Percentiles rank a stretch among this genome's conserved stretches.
Evolutionary conservation across 495 filamentous ascomycete species (phyloP).

Genomic region (Tetracladium marchalianum): DNA sequence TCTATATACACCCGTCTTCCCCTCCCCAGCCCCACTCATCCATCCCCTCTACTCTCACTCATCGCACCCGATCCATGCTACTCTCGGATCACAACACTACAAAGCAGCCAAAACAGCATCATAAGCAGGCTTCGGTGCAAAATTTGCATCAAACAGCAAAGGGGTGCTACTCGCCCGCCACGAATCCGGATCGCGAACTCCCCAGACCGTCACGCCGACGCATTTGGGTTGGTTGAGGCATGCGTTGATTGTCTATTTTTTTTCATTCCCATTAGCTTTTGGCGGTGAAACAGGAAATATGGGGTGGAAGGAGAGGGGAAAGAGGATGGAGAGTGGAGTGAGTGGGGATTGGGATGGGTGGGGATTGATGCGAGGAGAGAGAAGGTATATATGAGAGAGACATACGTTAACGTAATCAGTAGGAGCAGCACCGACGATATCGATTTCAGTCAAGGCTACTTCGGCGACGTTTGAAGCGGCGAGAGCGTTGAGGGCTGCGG

Average conservation of each 20-base stretch:
- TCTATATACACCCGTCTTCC: too few relatives aligned
- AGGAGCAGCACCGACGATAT: slow-evolving; percentile 48
- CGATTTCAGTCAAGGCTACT: slow-evolving; percentile 55
- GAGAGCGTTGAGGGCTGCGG: slow-evolving; percentile 46
- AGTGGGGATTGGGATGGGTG: too few relatives aligned
- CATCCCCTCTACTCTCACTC: too few relatives aligned
- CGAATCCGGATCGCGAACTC: not conserved
- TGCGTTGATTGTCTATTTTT: slow-evolving; percentile 10
- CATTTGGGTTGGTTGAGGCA: slow-evolving; percentile 13
- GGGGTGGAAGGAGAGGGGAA: too few relatives aligned
- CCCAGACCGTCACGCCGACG: slow-evolving; percentile 8
- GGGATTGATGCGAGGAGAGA: too few relatives aligned
- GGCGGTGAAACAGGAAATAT: too few relatives aligned
- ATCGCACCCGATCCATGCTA: too few relatives aligned
- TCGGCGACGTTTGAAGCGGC: slow-evolving; percentile 41
- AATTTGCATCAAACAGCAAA: slow-evolving; percentile 4
- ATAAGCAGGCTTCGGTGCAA: slow-evolving; percentile 3
- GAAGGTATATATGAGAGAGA: too few relatives aligned
- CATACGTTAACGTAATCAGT: slow-evolving; percentile 50
- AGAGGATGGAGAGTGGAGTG: too few relatives aligned
- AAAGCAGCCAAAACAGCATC: not conserved
- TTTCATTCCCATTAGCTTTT: too few relatives aligned
- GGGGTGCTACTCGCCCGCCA: slow-evolving; percentile 4
- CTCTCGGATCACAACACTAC: too few relatives aligned
- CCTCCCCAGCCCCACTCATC: too few relatives aligned